Conservation (phyloP, 139 green algal species). For the Micractinium conductrix region DNA sequence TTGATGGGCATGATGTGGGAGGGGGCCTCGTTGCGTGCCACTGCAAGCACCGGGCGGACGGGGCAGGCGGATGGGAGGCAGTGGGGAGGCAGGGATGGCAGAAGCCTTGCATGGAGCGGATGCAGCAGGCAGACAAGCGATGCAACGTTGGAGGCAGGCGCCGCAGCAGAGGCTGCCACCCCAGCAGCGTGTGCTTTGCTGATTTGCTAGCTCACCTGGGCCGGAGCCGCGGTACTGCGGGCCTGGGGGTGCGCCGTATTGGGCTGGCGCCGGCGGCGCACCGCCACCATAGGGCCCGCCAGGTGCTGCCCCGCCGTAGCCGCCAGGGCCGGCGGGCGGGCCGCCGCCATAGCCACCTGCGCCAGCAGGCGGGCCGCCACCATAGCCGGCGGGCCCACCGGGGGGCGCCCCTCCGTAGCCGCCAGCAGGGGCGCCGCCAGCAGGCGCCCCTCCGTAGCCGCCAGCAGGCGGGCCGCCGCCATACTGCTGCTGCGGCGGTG, state of each 20-base stretch:
- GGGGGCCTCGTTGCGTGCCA: conserved; percentile 54
- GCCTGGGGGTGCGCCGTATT: background rate
- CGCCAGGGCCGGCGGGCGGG: background rate
- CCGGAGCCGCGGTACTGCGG: conserved; percentile 21
- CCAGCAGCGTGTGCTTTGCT: too few species aligned
- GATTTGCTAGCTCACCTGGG: background rate
- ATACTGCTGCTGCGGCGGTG: conserved; percentile 22
- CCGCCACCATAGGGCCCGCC: conserved; percentile 5
- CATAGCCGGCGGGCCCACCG: too few species aligned
- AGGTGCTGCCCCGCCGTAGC: conserved; percentile 3
- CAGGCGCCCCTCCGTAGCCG: conserved; percentile 6
- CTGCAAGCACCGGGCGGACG: background rate
- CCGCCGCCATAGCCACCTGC: conserved; percentile 12
- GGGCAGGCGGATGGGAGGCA: background rate
- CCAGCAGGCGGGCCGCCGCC: background rate
- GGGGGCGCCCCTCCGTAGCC: conserved; percentile 30
- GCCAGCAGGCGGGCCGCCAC: background rate
- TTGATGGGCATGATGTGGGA: conserved; percentile 85
- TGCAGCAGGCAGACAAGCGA: background rate
- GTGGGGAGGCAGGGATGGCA: background rate
- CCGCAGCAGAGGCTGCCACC: too few species aligned
- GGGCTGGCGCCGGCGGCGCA: background rate
- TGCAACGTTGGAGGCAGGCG: too few species aligned
- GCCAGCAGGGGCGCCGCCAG: background rate
- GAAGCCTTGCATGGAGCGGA: background rate